Conservation (phyloP, 108 stramenopile genomes). For the Epipyxis sp. region DNA sequence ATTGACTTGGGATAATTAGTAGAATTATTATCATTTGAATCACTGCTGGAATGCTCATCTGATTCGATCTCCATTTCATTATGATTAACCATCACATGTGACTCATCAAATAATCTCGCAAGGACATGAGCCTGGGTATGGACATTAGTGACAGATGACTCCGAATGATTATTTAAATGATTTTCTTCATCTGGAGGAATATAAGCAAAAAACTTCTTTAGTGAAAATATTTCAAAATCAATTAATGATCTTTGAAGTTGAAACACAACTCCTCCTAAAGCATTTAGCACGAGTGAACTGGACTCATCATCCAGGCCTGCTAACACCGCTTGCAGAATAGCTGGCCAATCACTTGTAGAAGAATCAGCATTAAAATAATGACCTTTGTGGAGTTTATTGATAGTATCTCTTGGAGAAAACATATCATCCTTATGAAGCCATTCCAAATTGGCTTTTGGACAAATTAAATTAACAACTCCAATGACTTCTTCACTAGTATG, state of each 20-base stretch:
- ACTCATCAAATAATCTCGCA: no score
- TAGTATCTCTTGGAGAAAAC: neutral
- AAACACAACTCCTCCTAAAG: conserved; percentile 6
- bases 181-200: conserved; percentile 28
- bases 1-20: no score
- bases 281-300: neutral
- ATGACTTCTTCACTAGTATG: neutral
- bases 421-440: neutral
- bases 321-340: neutral
- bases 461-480: neutral
- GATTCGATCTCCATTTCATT: neutral
- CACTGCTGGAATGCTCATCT: neutral
- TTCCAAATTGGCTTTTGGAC: neutral
- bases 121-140: no score
- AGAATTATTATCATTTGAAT: no score
- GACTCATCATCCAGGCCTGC: neutral
- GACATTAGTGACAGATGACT: neutral
- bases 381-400: neutral
- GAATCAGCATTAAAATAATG: neutral
- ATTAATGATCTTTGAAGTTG: conserved; percentile 31
- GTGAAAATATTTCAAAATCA: conserved; percentile 36
- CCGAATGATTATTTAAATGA: neutral
- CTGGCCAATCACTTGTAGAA: neutral
- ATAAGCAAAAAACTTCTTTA: conserved; percentile 22
- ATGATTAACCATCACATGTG: neutral